A percentile compares a stretch with the other conserved stretches of the same genome.
Evolutionary conservation across 345 rosid species (phyloP).

Genomic region (Trapa incisa): DNA sequence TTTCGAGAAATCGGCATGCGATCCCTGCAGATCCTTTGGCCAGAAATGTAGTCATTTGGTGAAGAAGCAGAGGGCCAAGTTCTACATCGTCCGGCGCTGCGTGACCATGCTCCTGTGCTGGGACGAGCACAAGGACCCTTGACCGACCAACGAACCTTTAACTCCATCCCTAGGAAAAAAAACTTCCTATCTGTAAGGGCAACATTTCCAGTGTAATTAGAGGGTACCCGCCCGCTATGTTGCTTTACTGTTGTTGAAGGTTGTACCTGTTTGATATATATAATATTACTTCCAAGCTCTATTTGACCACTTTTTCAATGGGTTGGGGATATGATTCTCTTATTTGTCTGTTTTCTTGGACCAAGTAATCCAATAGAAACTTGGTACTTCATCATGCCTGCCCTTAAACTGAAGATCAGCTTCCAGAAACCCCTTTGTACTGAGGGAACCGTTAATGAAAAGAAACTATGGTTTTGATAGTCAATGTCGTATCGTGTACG

Average conservation of each 20-base stretch:
- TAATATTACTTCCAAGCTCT: neutral
- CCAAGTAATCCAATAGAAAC: neutral
- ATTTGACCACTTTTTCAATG: too few relatives aligned
- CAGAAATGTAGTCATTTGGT: constrained; percentile 15
- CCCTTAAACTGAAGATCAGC: neutral
- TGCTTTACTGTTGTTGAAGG: neutral
- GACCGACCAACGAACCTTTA: neutral
- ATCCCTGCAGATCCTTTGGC: constrained; percentile 8
- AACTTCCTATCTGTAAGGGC: neutral
- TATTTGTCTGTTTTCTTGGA: too few relatives aligned
- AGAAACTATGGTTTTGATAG: neutral
- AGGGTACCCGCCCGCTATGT: neutral
- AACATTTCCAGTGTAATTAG: neutral
- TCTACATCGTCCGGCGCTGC: constrained; percentile 20
- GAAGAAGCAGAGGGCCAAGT: constrained; percentile 16
- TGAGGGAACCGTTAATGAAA: neutral
- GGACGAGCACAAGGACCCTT: constrained; percentile 12
- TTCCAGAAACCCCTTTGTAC: neutral
- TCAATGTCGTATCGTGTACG: neutral
- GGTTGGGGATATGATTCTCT: too few relatives aligned
- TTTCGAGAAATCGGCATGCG: neutral
- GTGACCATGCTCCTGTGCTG: constrained; percentile 20
- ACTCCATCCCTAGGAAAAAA: neutral
- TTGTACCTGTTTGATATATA: neutral
- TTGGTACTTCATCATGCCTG: neutral